A percentile compares a stretch with the other conserved stretches of the same genome.
Evolutionary conservation across 495 filamentous ascomycete species (phyloP).

Genomic region (Penicillium canariense): DNA sequence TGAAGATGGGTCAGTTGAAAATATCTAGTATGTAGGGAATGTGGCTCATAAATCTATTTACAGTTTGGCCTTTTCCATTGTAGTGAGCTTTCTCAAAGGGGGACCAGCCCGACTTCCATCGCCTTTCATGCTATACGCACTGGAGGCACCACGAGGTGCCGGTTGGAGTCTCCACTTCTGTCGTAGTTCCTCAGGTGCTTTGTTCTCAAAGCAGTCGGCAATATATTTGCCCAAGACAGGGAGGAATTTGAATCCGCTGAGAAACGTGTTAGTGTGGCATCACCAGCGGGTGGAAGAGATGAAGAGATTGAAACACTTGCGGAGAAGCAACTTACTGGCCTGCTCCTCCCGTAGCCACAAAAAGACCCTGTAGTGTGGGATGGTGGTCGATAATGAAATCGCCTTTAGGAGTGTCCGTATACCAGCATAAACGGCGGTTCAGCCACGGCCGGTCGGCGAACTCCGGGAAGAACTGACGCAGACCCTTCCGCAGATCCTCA

Average conservation of each 20-base stretch:
- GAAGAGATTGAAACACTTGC: neutral
- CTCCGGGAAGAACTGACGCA: conserved; percentile 58
- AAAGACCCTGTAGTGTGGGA: conserved; percentile 58
- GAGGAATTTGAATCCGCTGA: conserved; percentile 71
- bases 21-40: too few relatives aligned
- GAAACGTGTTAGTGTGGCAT: neutral
- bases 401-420: conserved; percentile 64
- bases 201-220: conserved; percentile 55
- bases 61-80: conserved; percentile 26
- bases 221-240: conserved; percentile 72
- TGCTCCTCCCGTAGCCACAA: conserved; percentile 73
- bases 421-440: conserved; percentile 44
- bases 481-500: conserved; percentile 52
- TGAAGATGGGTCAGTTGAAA: too few relatives aligned
- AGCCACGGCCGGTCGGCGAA: conserved; percentile 55
- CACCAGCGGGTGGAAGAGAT: neutral
- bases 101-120: conserved; percentile 36
- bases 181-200: conserved; percentile 46
- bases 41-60: conserved; percentile 5
- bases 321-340: conserved; percentile 52
- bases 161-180: conserved; percentile 57
- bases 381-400: conserved; percentile 76
- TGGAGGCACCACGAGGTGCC: conserved; percentile 8
- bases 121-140: conserved; percentile 21
- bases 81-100: conserved; percentile 24